These are phyloP conservation scores for Trichoderma arundinaceum DNA, from an alignment of 2,329 filamentous ascomycete genomes.

Conservation along the genomic window DNA sequence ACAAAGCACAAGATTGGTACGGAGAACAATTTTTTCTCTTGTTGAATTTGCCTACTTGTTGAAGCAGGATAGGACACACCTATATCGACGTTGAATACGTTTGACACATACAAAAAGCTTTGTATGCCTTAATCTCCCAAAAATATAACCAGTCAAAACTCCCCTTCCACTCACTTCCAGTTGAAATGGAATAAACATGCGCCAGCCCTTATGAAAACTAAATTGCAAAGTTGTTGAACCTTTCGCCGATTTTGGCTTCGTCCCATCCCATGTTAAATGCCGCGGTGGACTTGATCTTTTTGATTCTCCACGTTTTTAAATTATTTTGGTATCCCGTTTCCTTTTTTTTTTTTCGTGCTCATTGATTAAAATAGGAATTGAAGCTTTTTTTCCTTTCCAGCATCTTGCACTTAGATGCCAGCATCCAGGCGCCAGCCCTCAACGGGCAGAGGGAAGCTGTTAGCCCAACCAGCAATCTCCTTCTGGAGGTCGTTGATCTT, in stretches of 20 bases:
- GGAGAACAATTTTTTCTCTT: constrained; percentile 14
- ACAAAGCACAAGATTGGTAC: not conserved
- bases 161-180: constrained; percentile 28
- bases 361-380: not conserved
- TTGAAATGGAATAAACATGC: constrained; percentile 33
- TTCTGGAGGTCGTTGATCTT: constrained; percentile 86
- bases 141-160: constrained; percentile 33
- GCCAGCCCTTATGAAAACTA: constrained; percentile 34
- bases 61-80: constrained; percentile 30
- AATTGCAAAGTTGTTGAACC: constrained; percentile 39
- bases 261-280: constrained; percentile 37
- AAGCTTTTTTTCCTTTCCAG: not conserved
- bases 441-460: constrained; percentile 89
- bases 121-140: constrained; percentile 25
- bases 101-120: constrained; percentile 7
- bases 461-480: constrained; percentile 88
- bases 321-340: constrained; percentile 26
- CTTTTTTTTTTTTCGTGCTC: not conserved
- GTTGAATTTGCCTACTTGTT: constrained; percentile 31
- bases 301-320: constrained; percentile 21
- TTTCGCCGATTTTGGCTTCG: constrained; percentile 34
- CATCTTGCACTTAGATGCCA: constrained; percentile 54
- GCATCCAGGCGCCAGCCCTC: constrained; percentile 71
- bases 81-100: constrained; percentile 34
- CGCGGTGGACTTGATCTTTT: constrained; percentile 28